Conservation (phyloP, 2,329 filamentous ascomycete genomes). For the Fonsecaea pedrosoi region DNA sequence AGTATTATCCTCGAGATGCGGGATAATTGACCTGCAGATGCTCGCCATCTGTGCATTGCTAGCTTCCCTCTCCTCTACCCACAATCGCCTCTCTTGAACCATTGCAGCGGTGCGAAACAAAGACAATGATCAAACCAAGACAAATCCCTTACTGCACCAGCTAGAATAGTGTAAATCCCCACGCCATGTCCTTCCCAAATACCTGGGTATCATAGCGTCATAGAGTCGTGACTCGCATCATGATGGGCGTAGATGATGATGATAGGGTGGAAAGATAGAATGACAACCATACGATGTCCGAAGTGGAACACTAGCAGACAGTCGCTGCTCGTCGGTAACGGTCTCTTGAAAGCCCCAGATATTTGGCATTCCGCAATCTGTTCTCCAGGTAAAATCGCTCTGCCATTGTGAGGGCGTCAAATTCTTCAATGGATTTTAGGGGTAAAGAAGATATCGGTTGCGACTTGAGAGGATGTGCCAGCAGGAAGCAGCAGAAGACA, state of each 20-base stretch:
- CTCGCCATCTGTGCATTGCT: background rate
- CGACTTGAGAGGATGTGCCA: background rate
- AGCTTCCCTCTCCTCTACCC: background rate
- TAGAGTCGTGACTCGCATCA: constrained; percentile 8
- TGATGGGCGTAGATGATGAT: background rate
- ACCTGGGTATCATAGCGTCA: constrained; percentile 8
- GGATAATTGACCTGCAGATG: background rate
- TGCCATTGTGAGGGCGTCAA: constrained; percentile 1
- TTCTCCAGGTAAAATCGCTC: constrained; percentile 12
- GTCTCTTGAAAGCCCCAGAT: background rate
- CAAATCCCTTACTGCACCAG: background rate
- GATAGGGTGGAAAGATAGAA: background rate
- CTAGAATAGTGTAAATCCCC: background rate
- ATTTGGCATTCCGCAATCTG: constrained; percentile 22
- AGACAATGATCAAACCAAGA: background rate
- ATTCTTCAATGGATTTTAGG: background rate
- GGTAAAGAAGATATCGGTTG: background rate
- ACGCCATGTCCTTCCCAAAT: background rate
- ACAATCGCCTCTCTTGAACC: background rate
- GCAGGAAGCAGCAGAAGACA: constrained; percentile 9
- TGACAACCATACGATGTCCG: background rate
- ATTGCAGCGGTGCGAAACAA: constrained; percentile 2
- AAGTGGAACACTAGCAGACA: constrained; percentile 10
- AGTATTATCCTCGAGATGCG: background rate
- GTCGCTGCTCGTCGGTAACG: constrained; percentile 24